Base-by-base conservation (phyloP, 768 basidiomycete species). In the Phanerochaete sordida region DNA sequence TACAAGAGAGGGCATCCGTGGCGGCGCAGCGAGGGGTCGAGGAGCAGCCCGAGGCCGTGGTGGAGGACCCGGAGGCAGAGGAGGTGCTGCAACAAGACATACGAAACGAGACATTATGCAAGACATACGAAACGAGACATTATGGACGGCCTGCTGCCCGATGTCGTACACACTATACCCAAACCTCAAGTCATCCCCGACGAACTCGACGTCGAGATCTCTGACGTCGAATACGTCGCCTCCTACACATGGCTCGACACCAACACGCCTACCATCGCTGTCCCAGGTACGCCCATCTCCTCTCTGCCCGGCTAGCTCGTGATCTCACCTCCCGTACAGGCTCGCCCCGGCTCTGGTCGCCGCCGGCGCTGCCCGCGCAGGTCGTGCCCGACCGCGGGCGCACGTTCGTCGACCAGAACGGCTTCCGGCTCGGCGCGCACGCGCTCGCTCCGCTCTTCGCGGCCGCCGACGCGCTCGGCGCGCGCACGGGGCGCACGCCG, bases 371-470 rank as follows among this genome's bases (percentile, higher is more conserved):
- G 3, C 87, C 88, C 1, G 83, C 77, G 63, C 76, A 69, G 11
- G 83, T 91, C 9, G 76, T 77, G 3, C 76, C 75, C 15, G 90
- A 90, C 66, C 70, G 67, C 5, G 86, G 84, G 0, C 30, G 75
- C 13, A 68, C 72, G 31, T 80, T 79, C 62, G 66, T 79, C 24
- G 85, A 91, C 69, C 86, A 87, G 60, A 84, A 90, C 69, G 79
- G 77, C 24, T 79, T 75, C 52, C 76, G 74, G 58, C 71, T 79
- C 66, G 69, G 70, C 9, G 51, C 72, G 69, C 69, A 65, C 16
- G 64, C 79, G 0, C 67, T 84, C 60, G 63, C 85, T 2, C 87
- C 90, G 15, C 74, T 90, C 61, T 75, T 91, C 52, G 77, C 74
- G 24, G 84, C 88, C 2, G 81, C 84, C 27, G 84, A 87, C 64